phyloP scores from a whole-genome alignment of 495 filamentous ascomycete species.

The Hypoxylon fragiforme region DNA sequence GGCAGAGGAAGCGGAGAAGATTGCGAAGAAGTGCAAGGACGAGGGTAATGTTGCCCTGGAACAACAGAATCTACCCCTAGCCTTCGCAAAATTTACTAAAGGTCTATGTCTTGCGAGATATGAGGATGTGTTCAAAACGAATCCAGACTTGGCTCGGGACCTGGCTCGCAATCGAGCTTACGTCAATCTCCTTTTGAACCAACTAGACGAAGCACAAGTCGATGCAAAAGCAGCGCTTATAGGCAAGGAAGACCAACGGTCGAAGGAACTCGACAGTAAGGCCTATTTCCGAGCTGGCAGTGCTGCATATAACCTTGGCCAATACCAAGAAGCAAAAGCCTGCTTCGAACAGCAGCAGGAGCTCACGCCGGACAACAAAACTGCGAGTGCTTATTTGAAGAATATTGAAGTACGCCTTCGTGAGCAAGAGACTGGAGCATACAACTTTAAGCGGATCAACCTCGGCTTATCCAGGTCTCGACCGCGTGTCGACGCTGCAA shows the following conservation, averaged over 20 bases:
- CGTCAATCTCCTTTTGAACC: constrained; percentile 36
- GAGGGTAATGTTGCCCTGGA: constrained; percentile 41
- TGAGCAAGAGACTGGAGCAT: constrained; percentile 43
- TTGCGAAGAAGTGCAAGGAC: constrained; percentile 40
- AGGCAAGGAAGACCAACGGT: constrained; percentile 26
- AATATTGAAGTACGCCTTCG: constrained; percentile 29
- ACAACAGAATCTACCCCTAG: constrained; percentile 31
- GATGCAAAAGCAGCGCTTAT: constrained; percentile 41
- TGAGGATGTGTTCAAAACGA: neutral
- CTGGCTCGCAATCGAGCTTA: constrained; percentile 27
- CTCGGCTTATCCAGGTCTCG: constrained; percentile 29
- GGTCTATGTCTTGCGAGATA: constrained; percentile 33
- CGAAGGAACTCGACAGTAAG: constrained; percentile 43
- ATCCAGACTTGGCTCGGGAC: constrained; percentile 18
- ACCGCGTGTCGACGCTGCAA: constrained; percentile 38
- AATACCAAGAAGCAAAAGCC: constrained; percentile 35
- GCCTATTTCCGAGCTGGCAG: constrained; percentile 47
- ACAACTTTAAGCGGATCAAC: constrained; percentile 43
- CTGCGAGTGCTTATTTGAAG: constrained; percentile 25
- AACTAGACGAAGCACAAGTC: constrained; percentile 38
- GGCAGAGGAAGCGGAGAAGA: constrained; percentile 12
- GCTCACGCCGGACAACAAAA: constrained; percentile 35
- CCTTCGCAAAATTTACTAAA: constrained; percentile 38
- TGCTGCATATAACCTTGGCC: constrained; percentile 46
- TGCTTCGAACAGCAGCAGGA: constrained; percentile 35